These are phyloP conservation scores for Myxozyma vanderwaltii DNA, from an alignment of 805 yeast species.

Conservation along the genomic window DNA sequence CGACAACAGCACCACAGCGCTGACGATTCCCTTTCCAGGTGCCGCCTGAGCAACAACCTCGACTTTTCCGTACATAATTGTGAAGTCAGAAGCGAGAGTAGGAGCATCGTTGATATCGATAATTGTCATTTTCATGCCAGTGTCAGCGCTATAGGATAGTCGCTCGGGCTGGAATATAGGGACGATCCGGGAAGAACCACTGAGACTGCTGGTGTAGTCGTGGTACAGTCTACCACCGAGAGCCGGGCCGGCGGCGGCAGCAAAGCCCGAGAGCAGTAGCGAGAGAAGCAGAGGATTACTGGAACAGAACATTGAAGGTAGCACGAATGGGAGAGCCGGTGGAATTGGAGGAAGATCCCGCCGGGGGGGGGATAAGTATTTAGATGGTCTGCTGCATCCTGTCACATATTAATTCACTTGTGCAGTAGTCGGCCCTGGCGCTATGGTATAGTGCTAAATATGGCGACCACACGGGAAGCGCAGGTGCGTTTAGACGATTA, in stretches of 20 bases:
- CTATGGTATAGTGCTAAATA: background rate
- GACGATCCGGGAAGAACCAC: background rate
- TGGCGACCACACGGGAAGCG: background rate
- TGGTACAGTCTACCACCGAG: background rate
- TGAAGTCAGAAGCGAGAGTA: slow-evolving; percentile 70
- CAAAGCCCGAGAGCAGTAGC: background rate
- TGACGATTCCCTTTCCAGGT: slow-evolving; percentile 75
- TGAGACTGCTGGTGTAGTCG: background rate
- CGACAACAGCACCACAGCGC: slow-evolving; percentile 75
- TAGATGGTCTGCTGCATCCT: background rate
- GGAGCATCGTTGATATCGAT: slow-evolving; percentile 75
- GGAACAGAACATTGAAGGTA: background rate
- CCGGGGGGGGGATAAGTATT: no score
- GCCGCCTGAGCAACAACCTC: slow-evolving; percentile 74
- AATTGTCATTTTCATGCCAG: slow-evolving; percentile 65
- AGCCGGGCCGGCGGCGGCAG: background rate
- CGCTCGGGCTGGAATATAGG: slow-evolving; percentile 42
- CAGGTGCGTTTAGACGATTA: background rate
- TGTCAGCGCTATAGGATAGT: slow-evolving; percentile 49
- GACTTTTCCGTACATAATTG: slow-evolving; percentile 85
- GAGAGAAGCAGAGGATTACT: background rate
- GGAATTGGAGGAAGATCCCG: no score
- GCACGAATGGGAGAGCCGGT: no score
- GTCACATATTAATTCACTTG: background rate
- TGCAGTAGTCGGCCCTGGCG: background rate